Base-by-base conservation (phyloP, 2,329 filamentous ascomycete genomes). In the Pyricularia sp. region DNA sequence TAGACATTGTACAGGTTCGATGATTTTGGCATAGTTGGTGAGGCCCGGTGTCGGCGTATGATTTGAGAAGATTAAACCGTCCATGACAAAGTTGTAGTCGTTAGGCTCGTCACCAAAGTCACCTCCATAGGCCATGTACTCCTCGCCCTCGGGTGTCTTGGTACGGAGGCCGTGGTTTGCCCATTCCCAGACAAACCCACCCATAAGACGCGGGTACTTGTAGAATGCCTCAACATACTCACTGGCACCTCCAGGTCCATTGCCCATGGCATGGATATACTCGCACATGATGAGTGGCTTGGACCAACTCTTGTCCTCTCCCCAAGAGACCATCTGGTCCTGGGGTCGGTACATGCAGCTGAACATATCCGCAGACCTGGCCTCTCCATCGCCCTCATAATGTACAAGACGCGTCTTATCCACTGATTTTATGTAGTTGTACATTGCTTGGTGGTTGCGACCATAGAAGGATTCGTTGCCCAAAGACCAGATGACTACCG, bases 391-490 rank as follows among this genome's bases (percentile, higher is more conserved):
- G 2, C 80, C 81, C 71, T 88, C 85, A 70, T 88, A 88, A 71
- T 88, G 85, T 5, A 88, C 75, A 0, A 80, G 80, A 30, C 85
- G 77, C 26, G 78, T 82, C 3, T 77, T 75, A 69, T 88, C 85
- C 40, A 79, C 78, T 0, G 73, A 70, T 67, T 84, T 84, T 70
- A 84, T 82, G 73, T 79, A 85, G 4, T 82, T 73, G 66, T 85
- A 85, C 86, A 89, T 89, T 12, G 82, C 81, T 49, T 76, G 76
- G 67, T 86, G 83, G 68, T 89, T 89, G 7, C 77, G 75, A 0
- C 87, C 87, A 66, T 86, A 88, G 73, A 88, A 88, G 0, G 85
- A 82, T 70, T 89, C 86, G 66, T 89, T 89, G 0, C 87, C 87
- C 0, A 89, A 74, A 53, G 83, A 86, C 87, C 87, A 89, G 60